Conservation (phyloP, 208 protist genomes). For the Crithidia sp. region DNA sequence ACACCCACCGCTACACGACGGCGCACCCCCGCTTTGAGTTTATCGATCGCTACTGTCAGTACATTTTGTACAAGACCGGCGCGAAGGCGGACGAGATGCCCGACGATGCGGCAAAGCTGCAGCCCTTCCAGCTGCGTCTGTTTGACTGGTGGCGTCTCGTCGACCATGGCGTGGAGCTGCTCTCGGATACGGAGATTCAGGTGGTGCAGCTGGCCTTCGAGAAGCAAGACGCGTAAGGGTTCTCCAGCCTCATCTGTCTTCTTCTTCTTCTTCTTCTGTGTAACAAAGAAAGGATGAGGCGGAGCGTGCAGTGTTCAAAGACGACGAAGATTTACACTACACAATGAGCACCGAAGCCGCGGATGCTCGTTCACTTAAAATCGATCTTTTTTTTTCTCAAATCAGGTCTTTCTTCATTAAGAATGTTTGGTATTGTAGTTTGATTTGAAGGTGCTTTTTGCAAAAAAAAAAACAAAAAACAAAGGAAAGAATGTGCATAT, state of each 20-base stretch:
- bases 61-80: constrained; percentile 80
- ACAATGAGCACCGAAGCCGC: too few species aligned
- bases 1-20: constrained; percentile 61
- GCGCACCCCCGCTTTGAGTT: constrained; percentile 82
- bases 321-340: too few species aligned
- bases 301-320: too few species aligned
- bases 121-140: constrained; percentile 49
- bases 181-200: constrained; percentile 88
- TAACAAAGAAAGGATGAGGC: too few species aligned
- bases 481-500: not conserved
- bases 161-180: constrained; percentile 39
- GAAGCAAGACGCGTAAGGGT: constrained; percentile 7
- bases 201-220: constrained; percentile 70
- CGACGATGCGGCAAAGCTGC: constrained; percentile 20
- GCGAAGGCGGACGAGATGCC: constrained; percentile 50
- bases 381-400: too few species aligned
- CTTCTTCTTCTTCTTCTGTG: too few species aligned
- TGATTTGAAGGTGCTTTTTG: too few species aligned
- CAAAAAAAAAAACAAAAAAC: not conserved
- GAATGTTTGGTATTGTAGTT: too few species aligned
- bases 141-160: constrained; percentile 77
- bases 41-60: constrained; percentile 85
- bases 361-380: too few species aligned
- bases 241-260: too few species aligned
- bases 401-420: too few species aligned